These are phyloP conservation scores for Trichoderma sp. DNA, from an alignment of 2,329 filamentous ascomycete genomes.

Conservation along the genomic window DNA sequence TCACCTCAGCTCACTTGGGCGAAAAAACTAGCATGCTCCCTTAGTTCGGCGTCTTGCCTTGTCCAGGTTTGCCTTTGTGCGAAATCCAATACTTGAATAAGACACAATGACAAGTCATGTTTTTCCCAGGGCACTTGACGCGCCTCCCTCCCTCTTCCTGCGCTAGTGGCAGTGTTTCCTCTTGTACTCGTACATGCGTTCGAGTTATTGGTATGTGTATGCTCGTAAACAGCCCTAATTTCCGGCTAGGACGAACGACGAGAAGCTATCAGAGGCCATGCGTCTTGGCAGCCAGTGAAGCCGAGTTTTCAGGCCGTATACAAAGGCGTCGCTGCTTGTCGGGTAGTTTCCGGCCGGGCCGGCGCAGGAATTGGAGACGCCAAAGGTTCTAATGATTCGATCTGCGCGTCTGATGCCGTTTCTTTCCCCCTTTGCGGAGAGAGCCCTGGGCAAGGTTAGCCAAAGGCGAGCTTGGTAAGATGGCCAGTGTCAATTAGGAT, in stretches of 20 bases:
- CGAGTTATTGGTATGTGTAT: neutral
- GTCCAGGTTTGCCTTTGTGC: constrained; percentile 3
- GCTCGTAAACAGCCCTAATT: neutral
- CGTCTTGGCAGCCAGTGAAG: neutral
- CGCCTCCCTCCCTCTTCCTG: neutral
- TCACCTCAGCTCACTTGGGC: constrained; percentile 13
- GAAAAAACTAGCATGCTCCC: neutral
- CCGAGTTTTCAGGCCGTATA: neutral
- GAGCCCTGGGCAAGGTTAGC: neutral
- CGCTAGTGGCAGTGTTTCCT: neutral
- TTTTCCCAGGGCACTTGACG: neutral
- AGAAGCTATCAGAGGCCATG: neutral
- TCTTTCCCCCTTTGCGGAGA: constrained; percentile 1
- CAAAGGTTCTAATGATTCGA: constrained; percentile 7
- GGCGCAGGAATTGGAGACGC: neutral
- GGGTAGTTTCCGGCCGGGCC: constrained; percentile 25
- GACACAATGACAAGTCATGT: neutral
- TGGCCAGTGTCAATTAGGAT: neutral
- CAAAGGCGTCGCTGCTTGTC: constrained; percentile 7
- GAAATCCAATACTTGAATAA: neutral
- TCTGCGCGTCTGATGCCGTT: constrained; percentile 1
- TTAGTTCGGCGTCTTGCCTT: neutral
- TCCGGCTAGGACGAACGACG: neutral
- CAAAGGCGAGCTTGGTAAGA: neutral
- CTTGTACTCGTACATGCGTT: neutral